A percentile compares a stretch with the other conserved stretches of the same genome.
Conservation (phyloP, 495 filamentous ascomycete species). For the Podospora australis region DNA sequence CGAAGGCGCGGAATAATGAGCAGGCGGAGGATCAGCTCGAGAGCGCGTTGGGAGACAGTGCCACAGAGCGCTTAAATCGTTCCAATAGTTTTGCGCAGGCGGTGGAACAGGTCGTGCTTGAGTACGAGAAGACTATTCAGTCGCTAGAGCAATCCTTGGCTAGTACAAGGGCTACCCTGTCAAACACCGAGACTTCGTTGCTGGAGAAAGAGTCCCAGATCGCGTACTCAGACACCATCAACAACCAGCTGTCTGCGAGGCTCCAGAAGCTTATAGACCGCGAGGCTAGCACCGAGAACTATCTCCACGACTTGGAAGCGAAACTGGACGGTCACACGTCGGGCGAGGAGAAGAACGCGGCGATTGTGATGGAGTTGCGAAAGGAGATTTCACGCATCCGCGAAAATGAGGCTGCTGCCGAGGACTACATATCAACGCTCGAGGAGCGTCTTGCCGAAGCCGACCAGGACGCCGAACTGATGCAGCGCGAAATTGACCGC, state of each 20-base stretch:
- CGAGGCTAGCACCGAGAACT: conserved; percentile 81
- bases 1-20: conserved; percentile 69
- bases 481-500: conserved; percentile 92
- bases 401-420: conserved; percentile 79
- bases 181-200: conserved; percentile 74
- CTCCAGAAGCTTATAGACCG: conserved; percentile 86
- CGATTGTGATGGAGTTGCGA: conserved; percentile 77
- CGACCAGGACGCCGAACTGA: conserved; percentile 90
- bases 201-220: conserved; percentile 91
- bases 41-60: conserved; percentile 63
- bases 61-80: conserved; percentile 82
- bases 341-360: conserved; percentile 85
- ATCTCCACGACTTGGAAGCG: conserved; percentile 82
- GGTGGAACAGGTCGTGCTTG: conserved; percentile 90
- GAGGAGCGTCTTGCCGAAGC: conserved; percentile 94
- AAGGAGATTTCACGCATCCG: conserved; percentile 87
- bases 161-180: conserved; percentile 76
- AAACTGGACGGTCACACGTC: conserved; percentile 84
- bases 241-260: conserved; percentile 79
- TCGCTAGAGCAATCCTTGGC: conserved; percentile 86
- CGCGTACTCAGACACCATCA: conserved; percentile 85
- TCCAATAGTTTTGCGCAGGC: conserved; percentile 93
- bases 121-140: conserved; percentile 99
- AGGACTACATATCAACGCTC: conserved; percentile 95
- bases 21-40: conserved; percentile 44